Base-by-base conservation (phyloP, 768 basidiomycete species). In the Serpula lacrymans region DNA sequence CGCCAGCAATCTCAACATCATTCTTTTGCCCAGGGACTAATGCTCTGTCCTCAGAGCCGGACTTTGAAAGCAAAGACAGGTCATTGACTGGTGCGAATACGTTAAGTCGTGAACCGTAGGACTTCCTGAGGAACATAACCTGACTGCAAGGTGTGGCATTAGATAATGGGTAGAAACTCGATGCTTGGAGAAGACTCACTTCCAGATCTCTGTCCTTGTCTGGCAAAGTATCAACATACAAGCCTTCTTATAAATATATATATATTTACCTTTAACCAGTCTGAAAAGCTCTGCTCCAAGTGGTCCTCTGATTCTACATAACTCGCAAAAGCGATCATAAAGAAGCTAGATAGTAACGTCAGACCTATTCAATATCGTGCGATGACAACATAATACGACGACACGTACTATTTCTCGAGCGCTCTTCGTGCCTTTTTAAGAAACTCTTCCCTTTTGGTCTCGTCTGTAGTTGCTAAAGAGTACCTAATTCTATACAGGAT, bases 31-130 rank as follows among this genome's bases (percentile, higher is more conserved):
- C 85, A 28, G 80, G 70, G 22, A 82, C 64, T 34, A 83, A 61
- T 1, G 79, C 70, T 16, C 76, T 71, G 27, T 67, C 69, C 43
- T 73, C 76, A 25, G 76, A 70, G 21, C 81, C 75, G 21, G 80
- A 77, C 56, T 78, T 84, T 1, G 92, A 90, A 26, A 96, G 65
- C 3, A 78, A 68, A 1, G 88, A 90, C 2, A 98, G 73, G 55
- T 99, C 94, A 42, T 84, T 82, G 43, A 95, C 77, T 1, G 96
- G 96, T 0, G 87, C 78, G 57, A 98, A 98, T n/a, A 96, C 78
- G 45, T 85, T 88, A 38, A 95, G 69, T 6, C 84, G 74, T 9
- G 88, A 88, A 1, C 88, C 87, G 39, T 80, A 75, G 12, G 82
- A 80, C 58, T 88, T 87, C 35, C 93, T 78, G 38, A 97, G 70